Conservation (phyloP, 768 basidiomycete species). For the Xerocomellus intermedius region DNA sequence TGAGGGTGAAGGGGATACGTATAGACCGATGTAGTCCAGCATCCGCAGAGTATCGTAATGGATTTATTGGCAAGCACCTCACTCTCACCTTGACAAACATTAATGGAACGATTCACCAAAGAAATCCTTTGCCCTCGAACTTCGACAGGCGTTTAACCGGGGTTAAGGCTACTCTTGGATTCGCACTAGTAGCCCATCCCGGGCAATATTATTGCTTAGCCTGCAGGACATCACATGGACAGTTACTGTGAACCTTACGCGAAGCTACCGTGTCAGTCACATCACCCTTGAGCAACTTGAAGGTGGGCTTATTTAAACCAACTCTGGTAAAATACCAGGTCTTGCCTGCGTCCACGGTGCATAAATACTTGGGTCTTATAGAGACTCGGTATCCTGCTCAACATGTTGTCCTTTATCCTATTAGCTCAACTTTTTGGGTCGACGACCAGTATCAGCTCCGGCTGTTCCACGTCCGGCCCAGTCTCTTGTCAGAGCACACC, state of each 20-base stretch:
- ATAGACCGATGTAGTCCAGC: constrained; percentile 28
- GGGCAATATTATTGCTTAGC: not conserved
- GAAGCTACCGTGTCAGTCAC: not conserved
- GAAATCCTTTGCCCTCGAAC: not conserved
- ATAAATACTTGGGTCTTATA: constrained; percentile 17
- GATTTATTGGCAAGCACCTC: constrained; percentile 17
- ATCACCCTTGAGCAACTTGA: not conserved
- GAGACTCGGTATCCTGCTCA: not conserved
- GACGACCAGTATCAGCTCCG: constrained; percentile 38
- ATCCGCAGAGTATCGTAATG: constrained; percentile 11
- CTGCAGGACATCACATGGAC: not conserved
- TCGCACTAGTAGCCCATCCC: not conserved
- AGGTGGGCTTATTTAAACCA: not conserved
- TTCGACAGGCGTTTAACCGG: not conserved
- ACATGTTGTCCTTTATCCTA: constrained; percentile 18
- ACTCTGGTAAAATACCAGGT: not conserved
- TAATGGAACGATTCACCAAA: not conserved
- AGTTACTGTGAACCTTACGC: not conserved
- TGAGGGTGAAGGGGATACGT: constrained; percentile 24
- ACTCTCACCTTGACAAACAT: constrained; percentile 1
- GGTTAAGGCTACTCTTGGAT: not conserved
- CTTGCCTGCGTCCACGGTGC: not conserved
- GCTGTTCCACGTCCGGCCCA: constrained; percentile 51
- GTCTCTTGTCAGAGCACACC: constrained; percentile 53
- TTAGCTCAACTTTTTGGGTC: constrained; percentile 19